Evolutionary conservation across 148 eudicot genomes (phyloP), one percentile per base, ranked within the genome.

Genomic region (Rhododendron simsii): DNA sequence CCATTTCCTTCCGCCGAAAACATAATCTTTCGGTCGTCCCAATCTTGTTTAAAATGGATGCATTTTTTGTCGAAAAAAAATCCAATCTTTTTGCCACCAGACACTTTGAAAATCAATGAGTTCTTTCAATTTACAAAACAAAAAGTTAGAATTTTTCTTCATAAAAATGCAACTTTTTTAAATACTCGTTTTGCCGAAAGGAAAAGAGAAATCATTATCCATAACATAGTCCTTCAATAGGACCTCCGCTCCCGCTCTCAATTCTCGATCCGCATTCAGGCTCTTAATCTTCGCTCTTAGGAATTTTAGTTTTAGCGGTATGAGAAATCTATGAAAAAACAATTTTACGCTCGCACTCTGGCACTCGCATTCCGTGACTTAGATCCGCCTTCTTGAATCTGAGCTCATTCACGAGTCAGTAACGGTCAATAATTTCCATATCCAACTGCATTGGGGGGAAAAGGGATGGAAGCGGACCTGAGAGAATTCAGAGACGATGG

Each of bases 401-500:
- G 26, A 21, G 69, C 28, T 61, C 69, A 61, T 61, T 61, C 11
- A 23, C 23, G 26, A 61, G 26, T 61, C 69, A 18, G 63, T 5
- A 61, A 61, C 69, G 11, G 28, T 61, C 28, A 21, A 61, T 8
- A 61, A 61, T 41, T 21, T 20, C 0, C 26, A 20, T 20, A 18
- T 3, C 6, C n/a, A 47, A 26, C 15, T 9, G 5, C 37, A n/a
- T n/a, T 41, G 11, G 12, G 21, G 18, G 30, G 86, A 84, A 30
- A 5, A 33, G 7, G 21, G 16, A 33, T 21, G 18, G 28, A 55
- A 9, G 75, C 35, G 59, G 80, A 90, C 95, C 87, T 86, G 91
- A 86, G 92, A 90, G 80, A 87, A 23, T 15, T 87, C 86, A n/a
- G 93, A 87, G 85, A 84, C 86, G 87, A 90, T 71, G 79, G 90